Evolutionary conservation across 2,329 filamentous ascomycete species (phyloP).

Genomic region (Aspergillus oerlinghausenensis): DNA sequence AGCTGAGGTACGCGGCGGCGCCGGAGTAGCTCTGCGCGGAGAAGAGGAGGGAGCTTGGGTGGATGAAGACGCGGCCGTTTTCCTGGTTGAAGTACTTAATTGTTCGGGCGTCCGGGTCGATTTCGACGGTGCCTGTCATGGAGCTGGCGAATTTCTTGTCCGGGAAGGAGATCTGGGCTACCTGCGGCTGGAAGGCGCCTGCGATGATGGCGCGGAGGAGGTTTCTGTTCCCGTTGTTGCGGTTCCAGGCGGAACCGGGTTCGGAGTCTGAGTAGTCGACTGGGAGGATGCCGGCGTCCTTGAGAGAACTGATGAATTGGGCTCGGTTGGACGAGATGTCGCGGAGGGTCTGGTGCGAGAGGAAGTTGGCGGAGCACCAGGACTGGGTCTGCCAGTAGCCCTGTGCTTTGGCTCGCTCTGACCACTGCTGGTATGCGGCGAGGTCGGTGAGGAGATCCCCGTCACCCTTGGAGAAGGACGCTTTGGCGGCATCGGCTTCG

Average conservation of each 20-base stretch:
- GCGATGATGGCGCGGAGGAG: conserved; percentile 68
- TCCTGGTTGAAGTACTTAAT: conserved; percentile 92
- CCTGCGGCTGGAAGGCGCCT: conserved; percentile 74
- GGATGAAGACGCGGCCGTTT: conserved; percentile 84
- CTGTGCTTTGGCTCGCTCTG: conserved; percentile 54
- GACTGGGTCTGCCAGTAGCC: conserved; percentile 46
- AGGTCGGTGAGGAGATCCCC: conserved; percentile 88
- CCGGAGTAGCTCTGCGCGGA: conserved; percentile 72
- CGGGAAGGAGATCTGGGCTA: conserved; percentile 86
- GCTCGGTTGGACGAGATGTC: conserved; percentile 83
- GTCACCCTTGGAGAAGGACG: conserved; percentile 68
- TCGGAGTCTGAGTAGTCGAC: conserved; percentile 42
- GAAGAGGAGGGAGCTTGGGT: conserved; percentile 84
- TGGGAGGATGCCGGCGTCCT: conserved; percentile 75
- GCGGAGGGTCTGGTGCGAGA: conserved; percentile 75
- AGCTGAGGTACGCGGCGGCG: conserved; percentile 73
- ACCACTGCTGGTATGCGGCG: conserved; percentile 78
- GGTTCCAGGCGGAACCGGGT: conserved; percentile 30
- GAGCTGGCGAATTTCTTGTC: conserved; percentile 92
- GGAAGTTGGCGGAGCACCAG: conserved; percentile 83
- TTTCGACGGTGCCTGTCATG: conserved; percentile 81
- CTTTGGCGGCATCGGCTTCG: conserved; percentile 70
- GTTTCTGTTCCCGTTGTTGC: conserved; percentile 34
- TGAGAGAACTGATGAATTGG: conserved; percentile 80
- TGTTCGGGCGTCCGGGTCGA: conserved; percentile 84